Evolutionary conservation across 2,329 filamentous ascomycete genomes (phyloP).

Genomic region (Fusarium redolens): DNA sequence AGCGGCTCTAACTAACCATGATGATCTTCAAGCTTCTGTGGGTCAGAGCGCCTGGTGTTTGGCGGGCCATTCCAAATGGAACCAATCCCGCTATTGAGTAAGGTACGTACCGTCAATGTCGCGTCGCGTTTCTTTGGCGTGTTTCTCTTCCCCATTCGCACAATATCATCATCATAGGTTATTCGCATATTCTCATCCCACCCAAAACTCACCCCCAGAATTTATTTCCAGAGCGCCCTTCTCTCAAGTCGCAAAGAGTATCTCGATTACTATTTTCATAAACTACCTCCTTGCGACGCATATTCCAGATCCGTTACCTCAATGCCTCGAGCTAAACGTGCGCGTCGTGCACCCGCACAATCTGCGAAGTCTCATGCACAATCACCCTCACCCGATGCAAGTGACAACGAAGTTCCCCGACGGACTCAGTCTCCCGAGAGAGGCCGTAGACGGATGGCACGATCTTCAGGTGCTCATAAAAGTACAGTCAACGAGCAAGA

Average conservation of each 20-base stretch:
- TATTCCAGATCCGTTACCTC: not conserved
- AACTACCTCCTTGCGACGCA: not conserved
- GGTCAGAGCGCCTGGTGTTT: conserved; percentile 37
- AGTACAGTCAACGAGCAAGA: conserved; percentile 44
- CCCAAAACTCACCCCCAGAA: not conserved
- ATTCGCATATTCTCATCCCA: conserved; percentile 4
- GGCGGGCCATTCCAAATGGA: conserved; percentile 12
- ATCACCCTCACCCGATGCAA: conserved; percentile 34
- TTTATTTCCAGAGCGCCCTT: not conserved
- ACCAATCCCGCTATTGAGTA: not conserved
- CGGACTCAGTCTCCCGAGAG: conserved; percentile 33
- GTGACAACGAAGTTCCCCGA: conserved; percentile 27
- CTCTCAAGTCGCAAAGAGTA: conserved; percentile 6
- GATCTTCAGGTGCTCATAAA: conserved; percentile 34
- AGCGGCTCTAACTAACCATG: not conserved
- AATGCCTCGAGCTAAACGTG: conserved; percentile 48
- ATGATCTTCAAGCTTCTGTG: conserved; percentile 10
- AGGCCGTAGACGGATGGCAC: conserved; percentile 43
- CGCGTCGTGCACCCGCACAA: conserved; percentile 43
- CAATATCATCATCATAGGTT: conserved; percentile 41
- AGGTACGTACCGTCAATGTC: conserved; percentile 40
- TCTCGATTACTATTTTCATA: not conserved
- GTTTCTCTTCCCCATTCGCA: conserved; percentile 43
- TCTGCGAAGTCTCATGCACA: conserved; percentile 35
- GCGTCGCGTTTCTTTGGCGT: conserved; percentile 47